phyloP scores from a whole-genome alignment of 768 basidiomycete genomes.

The Strobilomyces confusus region DNA sequence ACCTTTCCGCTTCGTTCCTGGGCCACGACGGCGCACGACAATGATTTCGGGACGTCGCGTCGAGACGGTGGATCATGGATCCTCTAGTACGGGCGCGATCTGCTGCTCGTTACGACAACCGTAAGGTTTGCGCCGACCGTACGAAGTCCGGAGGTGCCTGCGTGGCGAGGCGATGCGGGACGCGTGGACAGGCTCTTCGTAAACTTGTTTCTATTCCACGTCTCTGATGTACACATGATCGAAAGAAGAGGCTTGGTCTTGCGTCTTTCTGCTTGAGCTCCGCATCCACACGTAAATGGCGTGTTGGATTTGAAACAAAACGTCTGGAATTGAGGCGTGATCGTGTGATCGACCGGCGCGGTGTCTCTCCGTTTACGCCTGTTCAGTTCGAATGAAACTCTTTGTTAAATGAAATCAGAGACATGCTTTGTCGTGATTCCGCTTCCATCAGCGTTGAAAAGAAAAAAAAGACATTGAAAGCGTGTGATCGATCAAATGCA shows the following conservation, averaged over 20 bases:
- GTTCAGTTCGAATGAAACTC: neutral
- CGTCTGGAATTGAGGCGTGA: neutral
- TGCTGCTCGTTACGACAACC: constrained; percentile 3
- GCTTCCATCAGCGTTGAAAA: neutral
- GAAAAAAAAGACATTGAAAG: neutral
- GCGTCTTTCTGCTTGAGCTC: neutral
- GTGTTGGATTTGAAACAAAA: constrained; percentile 3
- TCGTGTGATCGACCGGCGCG: neutral
- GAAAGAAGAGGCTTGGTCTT: neutral
- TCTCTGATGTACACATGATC: neutral
- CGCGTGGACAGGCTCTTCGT: neutral
- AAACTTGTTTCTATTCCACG: neutral
- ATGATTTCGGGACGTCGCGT: neutral
- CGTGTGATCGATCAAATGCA: constrained; percentile 4
- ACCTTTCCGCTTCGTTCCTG: neutral
- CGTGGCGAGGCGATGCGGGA: neutral
- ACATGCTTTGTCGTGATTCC: neutral
- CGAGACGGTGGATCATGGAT: neutral
- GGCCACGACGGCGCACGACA: too few species aligned
- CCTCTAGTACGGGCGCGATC: constrained; percentile 8
- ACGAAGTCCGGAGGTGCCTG: too few species aligned
- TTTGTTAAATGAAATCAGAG: neutral
- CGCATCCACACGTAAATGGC: constrained; percentile 15
- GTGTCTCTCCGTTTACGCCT: neutral
- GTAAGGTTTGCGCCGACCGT: too few species aligned